Percentiles rank a stretch among this genome's conserved stretches.
Conservation (phyloP, 352 stramenopile genomes). For the Phytophthora agathidicida region DNA sequence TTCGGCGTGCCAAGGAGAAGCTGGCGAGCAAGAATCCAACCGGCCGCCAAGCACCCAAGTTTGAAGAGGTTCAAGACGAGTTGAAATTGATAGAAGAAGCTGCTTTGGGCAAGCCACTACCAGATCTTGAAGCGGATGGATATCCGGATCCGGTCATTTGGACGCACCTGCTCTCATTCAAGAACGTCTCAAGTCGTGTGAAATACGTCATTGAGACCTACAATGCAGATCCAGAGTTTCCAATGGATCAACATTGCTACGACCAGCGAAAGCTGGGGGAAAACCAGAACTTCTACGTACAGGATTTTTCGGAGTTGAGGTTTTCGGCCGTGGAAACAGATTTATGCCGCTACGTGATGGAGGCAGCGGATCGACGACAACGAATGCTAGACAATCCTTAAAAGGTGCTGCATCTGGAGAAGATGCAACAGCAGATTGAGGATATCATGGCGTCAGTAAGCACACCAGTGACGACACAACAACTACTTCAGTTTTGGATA, state of each 20-base stretch:
- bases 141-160: conserved; percentile 54
- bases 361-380: conserved; percentile 12
- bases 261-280: conserved; percentile 28
- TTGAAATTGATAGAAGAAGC: conserved; percentile 16
- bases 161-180: conserved; percentile 72
- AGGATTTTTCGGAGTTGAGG: conserved; percentile 14
- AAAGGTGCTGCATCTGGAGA: neutral
- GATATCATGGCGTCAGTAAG: too few relatives aligned
- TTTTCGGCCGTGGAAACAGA: conserved; percentile 16
- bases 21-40: conserved; percentile 10
- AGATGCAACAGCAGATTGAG: too few relatives aligned
- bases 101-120: neutral
- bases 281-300: conserved; percentile 15
- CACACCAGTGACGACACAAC: too few relatives aligned
- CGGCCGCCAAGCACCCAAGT: conserved; percentile 27
- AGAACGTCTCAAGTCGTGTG: conserved; percentile 29
- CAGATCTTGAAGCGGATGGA: conserved; percentile 9
- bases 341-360: conserved; percentile 17
- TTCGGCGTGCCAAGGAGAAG: conserved; percentile 18
- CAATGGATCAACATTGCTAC: conserved; percentile 59
- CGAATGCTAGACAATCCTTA: neutral
- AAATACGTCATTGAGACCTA: conserved; percentile 65
- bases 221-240: conserved; percentile 34
- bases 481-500: too few relatives aligned
- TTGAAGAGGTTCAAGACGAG: conserved; percentile 25